These are phyloP conservation scores for Parathielavia hyrcaniae DNA, from an alignment of 495 filamentous ascomycete genomes.

Conservation along the genomic window DNA sequence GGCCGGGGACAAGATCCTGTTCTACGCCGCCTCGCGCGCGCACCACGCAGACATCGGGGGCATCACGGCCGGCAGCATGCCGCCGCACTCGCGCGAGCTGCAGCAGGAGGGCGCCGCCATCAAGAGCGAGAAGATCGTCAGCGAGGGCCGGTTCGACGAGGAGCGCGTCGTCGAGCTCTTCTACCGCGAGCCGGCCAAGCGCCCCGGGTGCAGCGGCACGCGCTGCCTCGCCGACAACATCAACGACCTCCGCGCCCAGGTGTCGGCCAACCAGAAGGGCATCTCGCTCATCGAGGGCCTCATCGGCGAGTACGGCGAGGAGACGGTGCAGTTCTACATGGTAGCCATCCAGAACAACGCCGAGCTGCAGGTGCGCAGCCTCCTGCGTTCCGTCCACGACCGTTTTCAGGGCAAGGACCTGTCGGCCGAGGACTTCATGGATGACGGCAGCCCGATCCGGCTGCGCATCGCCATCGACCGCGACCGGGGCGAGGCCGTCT, in stretches of 20 bases:
- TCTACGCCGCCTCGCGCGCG: constrained; percentile 92
- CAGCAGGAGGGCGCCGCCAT: constrained; percentile 94
- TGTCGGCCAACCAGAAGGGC: constrained; percentile 93
- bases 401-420: constrained; percentile 73
- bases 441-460: constrained; percentile 83
- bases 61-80: constrained; percentile 94
- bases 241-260: constrained; percentile 92
- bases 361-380: constrained; percentile 72
- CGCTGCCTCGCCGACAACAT: constrained; percentile 88
- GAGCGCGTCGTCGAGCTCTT: constrained; percentile 77
- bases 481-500: constrained; percentile 76
- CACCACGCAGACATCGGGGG: constrained; percentile 98
- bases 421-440: constrained; percentile 78
- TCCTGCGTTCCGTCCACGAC: constrained; percentile 73
- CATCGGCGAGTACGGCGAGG: constrained; percentile 84
- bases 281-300: constrained; percentile 81
- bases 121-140: constrained; percentile 89
- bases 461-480: constrained; percentile 79
- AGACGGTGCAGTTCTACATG: constrained; percentile 96
- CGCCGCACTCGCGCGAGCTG: constrained; percentile 84
- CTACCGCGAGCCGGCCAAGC: constrained; percentile 73
- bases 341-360: constrained; percentile 87
- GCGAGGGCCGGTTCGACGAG: constrained; percentile 83
- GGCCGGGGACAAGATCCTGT: constrained; percentile 77
- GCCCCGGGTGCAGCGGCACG: constrained; percentile 83